Base-by-base conservation (phyloP, 1,139 yeast species). In the Kodamaea arcana region DNA sequence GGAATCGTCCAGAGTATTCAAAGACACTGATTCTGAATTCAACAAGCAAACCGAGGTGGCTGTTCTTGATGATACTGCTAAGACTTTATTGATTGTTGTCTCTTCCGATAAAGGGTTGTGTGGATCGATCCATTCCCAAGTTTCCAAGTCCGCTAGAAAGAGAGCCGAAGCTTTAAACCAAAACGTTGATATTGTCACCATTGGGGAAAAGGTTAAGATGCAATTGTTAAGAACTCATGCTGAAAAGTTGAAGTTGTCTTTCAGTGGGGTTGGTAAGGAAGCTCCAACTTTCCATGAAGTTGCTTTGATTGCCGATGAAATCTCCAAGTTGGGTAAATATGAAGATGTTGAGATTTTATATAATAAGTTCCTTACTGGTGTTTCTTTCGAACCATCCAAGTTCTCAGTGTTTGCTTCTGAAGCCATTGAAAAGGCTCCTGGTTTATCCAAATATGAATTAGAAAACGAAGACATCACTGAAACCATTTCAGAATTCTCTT, bases 41-140 rank as follows among this genome's bases (percentile, higher is more conserved):
- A 85, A 72, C 67, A 70, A 75, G 52, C 79, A 83, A 60, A 83
- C 96, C 44, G 95, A 87, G 69, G 84, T 95, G 44, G 73, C 74
- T 44, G 71, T 66, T 49, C 55, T 57, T 33, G 46, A 54, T 33
- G 76, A 71, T 50, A 65, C 66, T 35, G 74, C 73, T 42, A 80
- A 77, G 56, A 79, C 83, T 54, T 78, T 92, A 57, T 65, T 87
- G 52, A 72, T 92, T 54, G 96, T 90, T 43, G 80, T 87, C 48
- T 84, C 97, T 35, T 88, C 97, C 40, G 98, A 92, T 73, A 92
- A 92, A 75, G 98, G 98, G 58, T 79, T 92, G 58, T 92, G 98
- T 78, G 98, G 98, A 54, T 90, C 97, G 34, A 87, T 92, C 58
- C 98, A 92, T 72, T 78, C 98, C 34, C 95, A 86, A 69, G 69